Conservation (phyloP, 2,329 filamentous ascomycete species). For the Penicillium frequentans region DNA sequence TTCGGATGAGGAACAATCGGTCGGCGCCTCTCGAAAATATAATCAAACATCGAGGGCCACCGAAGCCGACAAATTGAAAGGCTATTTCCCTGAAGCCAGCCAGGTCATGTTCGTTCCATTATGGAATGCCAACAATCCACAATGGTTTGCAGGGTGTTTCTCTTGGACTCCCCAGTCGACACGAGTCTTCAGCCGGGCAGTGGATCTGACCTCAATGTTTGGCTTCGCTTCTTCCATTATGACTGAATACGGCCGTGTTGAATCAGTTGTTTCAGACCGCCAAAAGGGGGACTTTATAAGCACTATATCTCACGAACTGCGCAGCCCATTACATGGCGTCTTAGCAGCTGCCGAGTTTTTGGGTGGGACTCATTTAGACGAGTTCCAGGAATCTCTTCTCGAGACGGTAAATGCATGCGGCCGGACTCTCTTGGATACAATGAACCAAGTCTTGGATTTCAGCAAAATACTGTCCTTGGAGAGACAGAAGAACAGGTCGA, state of each 20-base stretch:
- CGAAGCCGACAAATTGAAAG: not conserved
- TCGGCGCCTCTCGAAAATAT: not conserved
- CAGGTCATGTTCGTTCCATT: slow-evolving; percentile 54
- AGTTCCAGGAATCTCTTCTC: slow-evolving; percentile 42
- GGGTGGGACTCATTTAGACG: slow-evolving; percentile 37
- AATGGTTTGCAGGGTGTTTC: slow-evolving; percentile 49
- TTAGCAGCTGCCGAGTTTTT: slow-evolving; percentile 44
- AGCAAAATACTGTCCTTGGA: slow-evolving; percentile 52
- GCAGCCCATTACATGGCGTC: slow-evolving; percentile 45
- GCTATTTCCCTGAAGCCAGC: slow-evolving; percentile 48
- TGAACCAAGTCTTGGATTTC: slow-evolving; percentile 49
- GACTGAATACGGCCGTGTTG: slow-evolving; percentile 43
- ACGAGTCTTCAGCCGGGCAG: slow-evolving; percentile 36
- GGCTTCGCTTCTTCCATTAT: slow-evolving; percentile 45
- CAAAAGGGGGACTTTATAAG: slow-evolving; percentile 48
- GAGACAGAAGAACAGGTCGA: slow-evolving; percentile 34
- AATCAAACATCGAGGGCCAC: not conserved
- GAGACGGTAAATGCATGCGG: slow-evolving; percentile 44
- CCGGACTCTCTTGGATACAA: slow-evolving; percentile 44
- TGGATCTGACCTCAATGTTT: slow-evolving; percentile 41
- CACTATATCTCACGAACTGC: slow-evolving; percentile 46
- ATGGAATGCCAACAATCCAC: slow-evolving; percentile 51
- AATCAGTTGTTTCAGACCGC: slow-evolving; percentile 43
- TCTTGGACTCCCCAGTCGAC: slow-evolving; percentile 43
- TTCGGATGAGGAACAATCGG: not conserved